Evolutionary conservation across 176 grass and related monocot genomes (phyloP).

Genomic region (Aegilops sharonensis): DNA sequence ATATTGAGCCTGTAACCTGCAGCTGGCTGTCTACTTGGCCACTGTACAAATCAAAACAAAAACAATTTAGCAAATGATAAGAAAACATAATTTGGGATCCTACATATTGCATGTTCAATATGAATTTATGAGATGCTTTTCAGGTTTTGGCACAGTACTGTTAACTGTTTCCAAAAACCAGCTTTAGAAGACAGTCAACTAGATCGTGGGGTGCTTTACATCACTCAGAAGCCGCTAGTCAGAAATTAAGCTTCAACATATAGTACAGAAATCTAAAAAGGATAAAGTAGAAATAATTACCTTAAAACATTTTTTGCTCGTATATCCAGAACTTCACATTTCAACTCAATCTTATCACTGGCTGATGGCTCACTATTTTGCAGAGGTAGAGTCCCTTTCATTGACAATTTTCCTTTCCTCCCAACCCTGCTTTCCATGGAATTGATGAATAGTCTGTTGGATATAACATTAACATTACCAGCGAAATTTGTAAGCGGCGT

Average conservation of each 20-base stretch:
- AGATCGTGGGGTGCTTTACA: conserved; percentile 11
- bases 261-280: neutral
- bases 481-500: conserved; percentile 88
- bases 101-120: conserved; percentile 8
- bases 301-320: conserved; percentile 96
- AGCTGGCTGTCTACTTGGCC: conserved; percentile 92
- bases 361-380: conserved; percentile 77
- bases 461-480: conserved; percentile 69
- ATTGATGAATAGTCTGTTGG: conserved; percentile 85
- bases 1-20: conserved; percentile 90
- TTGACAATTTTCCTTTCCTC: conserved; percentile 86
- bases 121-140: conserved; percentile 16
- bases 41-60: conserved; percentile 49
- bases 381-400: conserved; percentile 92
- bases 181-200: conserved; percentile 13
- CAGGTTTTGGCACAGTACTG: conserved; percentile 16
- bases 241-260: conserved; percentile 14
- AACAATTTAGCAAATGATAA: conserved; percentile 26
- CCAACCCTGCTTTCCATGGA: conserved; percentile 92
- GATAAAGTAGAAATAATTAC: conserved; percentile 34
- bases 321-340: conserved; percentile 97
- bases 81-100: neutral
- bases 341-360: conserved; percentile 86
- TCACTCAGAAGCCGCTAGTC: neutral
- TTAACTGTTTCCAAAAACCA: neutral